phyloP scores from a whole-genome alignment of 2,329 filamentous ascomycete genomes.

The Aspergillus fructus region DNA sequence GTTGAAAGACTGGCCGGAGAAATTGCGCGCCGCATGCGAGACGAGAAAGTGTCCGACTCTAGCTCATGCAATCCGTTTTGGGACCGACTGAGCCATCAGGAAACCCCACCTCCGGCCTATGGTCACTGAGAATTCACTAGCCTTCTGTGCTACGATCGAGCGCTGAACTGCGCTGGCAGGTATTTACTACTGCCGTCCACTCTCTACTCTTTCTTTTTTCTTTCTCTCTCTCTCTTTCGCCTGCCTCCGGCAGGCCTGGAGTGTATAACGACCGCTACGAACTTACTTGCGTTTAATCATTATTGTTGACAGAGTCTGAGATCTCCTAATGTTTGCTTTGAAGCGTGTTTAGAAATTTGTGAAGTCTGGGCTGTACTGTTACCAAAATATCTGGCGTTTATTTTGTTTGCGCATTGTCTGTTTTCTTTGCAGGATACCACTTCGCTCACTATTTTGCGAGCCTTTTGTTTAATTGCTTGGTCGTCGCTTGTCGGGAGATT shows the following conservation, averaged over 20 bases:
- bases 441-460: constrained; percentile 18
- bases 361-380: constrained; percentile 23
- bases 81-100: constrained; percentile 35
- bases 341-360: constrained; percentile 28
- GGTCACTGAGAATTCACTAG: constrained; percentile 33
- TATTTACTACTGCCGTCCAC: constrained; percentile 14
- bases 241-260: constrained; percentile 19
- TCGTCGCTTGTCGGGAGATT: constrained; percentile 7
- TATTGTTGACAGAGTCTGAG: constrained; percentile 5
- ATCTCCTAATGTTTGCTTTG: constrained; percentile 11
- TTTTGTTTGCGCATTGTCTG: constrained; percentile 15
- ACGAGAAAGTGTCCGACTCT: constrained; percentile 64
- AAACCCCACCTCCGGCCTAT: constrained; percentile 46
- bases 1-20: constrained; percentile 79
- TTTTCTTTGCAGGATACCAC: constrained; percentile 33
- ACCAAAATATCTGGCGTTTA: constrained; percentile 25
- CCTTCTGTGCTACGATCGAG: not conserved
- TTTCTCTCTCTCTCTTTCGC: constrained; percentile 8
- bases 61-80: constrained; percentile 37
- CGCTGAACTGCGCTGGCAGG: constrained; percentile 5
- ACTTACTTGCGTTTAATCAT: constrained; percentile 18
- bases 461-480: constrained; percentile 10
- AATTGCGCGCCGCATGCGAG: constrained; percentile 79
- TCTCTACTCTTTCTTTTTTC: constrained; percentile 15
- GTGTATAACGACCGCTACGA: constrained; percentile 24